Percentiles rank a stretch among this genome's conserved stretches.
Evolutionary conservation across 73 alveolate genomes (phyloP).

Genomic region (Loxodes magnus): DNA sequence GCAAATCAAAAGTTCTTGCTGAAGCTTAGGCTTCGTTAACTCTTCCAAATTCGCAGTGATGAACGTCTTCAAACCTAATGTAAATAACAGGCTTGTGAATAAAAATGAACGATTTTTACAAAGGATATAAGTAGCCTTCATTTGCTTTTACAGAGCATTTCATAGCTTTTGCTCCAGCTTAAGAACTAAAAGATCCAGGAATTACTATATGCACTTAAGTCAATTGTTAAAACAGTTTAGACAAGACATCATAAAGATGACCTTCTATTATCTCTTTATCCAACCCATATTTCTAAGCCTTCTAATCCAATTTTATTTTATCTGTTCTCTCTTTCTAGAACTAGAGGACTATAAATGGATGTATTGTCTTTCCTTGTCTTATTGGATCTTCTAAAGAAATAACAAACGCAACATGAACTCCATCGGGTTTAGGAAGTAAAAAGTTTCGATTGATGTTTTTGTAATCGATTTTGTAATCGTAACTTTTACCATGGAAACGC

Average conservation of each 20-base stretch:
- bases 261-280: conserved; percentile 62
- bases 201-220: conserved; percentile 49
- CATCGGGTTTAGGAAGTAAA: conserved; percentile 81
- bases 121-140: conserved; percentile 86
- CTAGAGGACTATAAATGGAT: conserved; percentile 70
- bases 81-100: conserved; percentile 85
- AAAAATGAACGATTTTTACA: conserved; percentile 65
- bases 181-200: conserved; percentile 63
- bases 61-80: conserved; percentile 66
- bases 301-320: conserved; percentile 23
- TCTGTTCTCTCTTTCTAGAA: conserved; percentile 41
- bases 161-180: conserved; percentile 34
- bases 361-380: conserved; percentile 82
- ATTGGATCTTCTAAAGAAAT: conserved; percentile 49
- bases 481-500: conserved; percentile 78
- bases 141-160: conserved; percentile 80
- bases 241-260: conserved; percentile 65
- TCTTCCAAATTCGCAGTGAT: conserved; percentile 63
- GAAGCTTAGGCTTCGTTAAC: conserved; percentile 43
- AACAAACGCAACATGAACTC: conserved; percentile 67
- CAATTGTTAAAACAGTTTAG: conserved; percentile 63
- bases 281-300: conserved; percentile 48
- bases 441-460: conserved; percentile 71
- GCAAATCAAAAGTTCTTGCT: conserved; percentile 74
- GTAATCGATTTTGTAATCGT: conserved; percentile 70